A percentile compares a stretch with the other conserved stretches of the same genome.
Conservation (phyloP, 371 early-diverging fungal species). For the Mucor indicus region DNA sequence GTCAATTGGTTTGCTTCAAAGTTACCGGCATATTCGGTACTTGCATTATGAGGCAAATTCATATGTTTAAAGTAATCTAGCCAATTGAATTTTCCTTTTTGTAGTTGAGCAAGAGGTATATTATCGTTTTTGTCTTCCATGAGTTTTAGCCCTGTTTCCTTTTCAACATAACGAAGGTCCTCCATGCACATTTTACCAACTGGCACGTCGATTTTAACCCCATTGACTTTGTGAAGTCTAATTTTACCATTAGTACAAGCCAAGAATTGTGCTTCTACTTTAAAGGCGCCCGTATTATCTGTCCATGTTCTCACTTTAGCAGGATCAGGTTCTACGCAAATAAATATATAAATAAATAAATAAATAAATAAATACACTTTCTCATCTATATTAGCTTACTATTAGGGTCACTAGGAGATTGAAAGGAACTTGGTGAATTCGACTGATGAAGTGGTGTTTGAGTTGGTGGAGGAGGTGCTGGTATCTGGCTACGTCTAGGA, state of each 20-base stretch:
- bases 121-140: slow-evolving; percentile 39
- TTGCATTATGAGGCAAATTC: slow-evolving; percentile 68
- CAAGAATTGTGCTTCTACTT: slow-evolving; percentile 87
- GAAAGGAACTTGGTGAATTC: no score
- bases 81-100: slow-evolving; percentile 72
- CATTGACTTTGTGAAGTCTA: slow-evolving; percentile 88
- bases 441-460: background rate
- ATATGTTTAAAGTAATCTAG: slow-evolving; percentile 78
- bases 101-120: slow-evolving; percentile 50
- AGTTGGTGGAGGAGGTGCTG: background rate
- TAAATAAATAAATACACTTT: background rate
- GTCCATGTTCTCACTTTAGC: slow-evolving; percentile 82
- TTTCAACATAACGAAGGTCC: slow-evolving; percentile 67
- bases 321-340: slow-evolving; percentile 50
- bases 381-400: no score
- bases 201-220: slow-evolving; percentile 91
- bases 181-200: slow-evolving; percentile 77
- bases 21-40: slow-evolving; percentile 68
- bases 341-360: background rate
- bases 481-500: slow-evolving; percentile 2
- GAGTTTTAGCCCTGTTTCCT: slow-evolving; percentile 46
- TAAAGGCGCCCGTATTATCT: slow-evolving; percentile 87
- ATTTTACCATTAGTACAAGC: slow-evolving; percentile 77
- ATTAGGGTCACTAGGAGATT: no score
- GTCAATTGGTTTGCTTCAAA: slow-evolving; percentile 83